Evolutionary conservation across 345 rosid species (phyloP).

Genomic region (Combretum micranthum): DNA sequence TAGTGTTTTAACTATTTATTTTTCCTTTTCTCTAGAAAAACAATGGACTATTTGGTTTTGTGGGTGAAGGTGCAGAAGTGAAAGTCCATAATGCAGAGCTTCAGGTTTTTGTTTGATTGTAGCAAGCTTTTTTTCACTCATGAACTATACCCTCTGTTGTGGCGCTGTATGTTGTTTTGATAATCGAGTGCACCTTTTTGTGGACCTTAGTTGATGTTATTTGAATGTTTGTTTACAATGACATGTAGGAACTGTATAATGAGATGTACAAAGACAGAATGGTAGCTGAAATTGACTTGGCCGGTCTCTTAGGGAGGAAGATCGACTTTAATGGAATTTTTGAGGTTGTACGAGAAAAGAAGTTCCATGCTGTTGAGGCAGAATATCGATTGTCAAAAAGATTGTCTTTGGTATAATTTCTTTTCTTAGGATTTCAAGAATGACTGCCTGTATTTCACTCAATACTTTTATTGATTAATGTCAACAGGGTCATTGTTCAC

Average conservation of each 20-base stretch:
- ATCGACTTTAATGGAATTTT: conserved; percentile 26
- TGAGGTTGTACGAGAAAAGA: conserved; percentile 44
- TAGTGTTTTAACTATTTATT: too few species aligned
- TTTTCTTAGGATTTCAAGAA: background rate
- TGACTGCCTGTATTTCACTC: background rate
- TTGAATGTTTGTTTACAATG: background rate
- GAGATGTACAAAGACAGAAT: conserved; percentile 28
- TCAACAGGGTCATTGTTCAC: background rate
- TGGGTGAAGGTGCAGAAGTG: conserved; percentile 27
- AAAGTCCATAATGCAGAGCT: conserved; percentile 48
- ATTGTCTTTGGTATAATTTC: conserved; percentile 43
- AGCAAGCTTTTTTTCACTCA: background rate
- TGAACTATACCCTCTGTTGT: conserved; percentile 1
- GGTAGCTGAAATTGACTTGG: conserved; percentile 20
- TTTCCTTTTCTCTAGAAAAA: conserved; percentile 33
- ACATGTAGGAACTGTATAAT: conserved; percentile 47
- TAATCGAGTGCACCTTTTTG: background rate
- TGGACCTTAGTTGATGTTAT: background rate
- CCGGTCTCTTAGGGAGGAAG: conserved; percentile 23
- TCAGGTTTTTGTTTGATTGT: conserved; percentile 40
- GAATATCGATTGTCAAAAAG: conserved; percentile 54
- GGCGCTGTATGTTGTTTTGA: background rate
- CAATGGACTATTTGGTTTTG: conserved; percentile 27
- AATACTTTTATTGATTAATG: background rate
- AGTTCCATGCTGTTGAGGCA: conserved; percentile 47